Conservation (phyloP, 805 yeast species). For the Yarrowia alimentaria region DNA sequence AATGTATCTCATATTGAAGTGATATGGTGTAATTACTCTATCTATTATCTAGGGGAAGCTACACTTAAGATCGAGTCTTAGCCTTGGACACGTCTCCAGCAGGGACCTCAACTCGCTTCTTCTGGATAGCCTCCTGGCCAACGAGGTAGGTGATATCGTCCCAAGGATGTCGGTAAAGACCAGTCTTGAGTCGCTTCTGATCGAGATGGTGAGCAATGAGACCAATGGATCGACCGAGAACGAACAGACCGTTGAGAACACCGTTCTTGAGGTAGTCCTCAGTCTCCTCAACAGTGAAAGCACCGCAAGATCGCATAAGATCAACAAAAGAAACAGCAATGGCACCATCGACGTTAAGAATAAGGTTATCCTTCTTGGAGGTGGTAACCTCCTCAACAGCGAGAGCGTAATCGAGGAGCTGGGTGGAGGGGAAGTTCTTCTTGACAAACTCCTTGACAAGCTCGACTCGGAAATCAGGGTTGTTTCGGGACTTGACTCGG, state of each 20-base stretch:
- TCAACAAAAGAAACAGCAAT: conserved; percentile 48
- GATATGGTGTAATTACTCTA: too few relatives aligned
- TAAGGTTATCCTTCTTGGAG: conserved; percentile 49
- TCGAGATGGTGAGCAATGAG: conserved; percentile 49
- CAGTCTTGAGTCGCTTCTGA: conserved; percentile 49
- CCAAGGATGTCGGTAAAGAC: conserved; percentile 50
- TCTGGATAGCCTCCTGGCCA: conserved; percentile 41
- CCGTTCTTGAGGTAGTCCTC: conserved; percentile 48
- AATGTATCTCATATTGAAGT: too few relatives aligned
- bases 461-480: conserved; percentile 51
- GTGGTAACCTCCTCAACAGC: conserved; percentile 51
- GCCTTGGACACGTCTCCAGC: conserved; percentile 39
- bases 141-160: conserved; percentile 48
- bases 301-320: conserved; percentile 46
- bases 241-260: conserved; percentile 49
- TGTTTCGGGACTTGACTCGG: conserved; percentile 49
- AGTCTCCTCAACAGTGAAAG: conserved; percentile 47
- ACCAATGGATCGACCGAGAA: conserved; percentile 49
- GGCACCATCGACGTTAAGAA: conserved; percentile 48
- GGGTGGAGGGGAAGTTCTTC: conserved; percentile 46
- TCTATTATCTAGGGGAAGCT: too few relatives aligned
- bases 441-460: conserved; percentile 48
- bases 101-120: conserved; percentile 42
- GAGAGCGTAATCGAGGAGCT: conserved; percentile 46
- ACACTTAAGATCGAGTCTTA: conserved; percentile 26